Conservation (phyloP, 306 rosid genomes). For the Senna tora region DNA sequence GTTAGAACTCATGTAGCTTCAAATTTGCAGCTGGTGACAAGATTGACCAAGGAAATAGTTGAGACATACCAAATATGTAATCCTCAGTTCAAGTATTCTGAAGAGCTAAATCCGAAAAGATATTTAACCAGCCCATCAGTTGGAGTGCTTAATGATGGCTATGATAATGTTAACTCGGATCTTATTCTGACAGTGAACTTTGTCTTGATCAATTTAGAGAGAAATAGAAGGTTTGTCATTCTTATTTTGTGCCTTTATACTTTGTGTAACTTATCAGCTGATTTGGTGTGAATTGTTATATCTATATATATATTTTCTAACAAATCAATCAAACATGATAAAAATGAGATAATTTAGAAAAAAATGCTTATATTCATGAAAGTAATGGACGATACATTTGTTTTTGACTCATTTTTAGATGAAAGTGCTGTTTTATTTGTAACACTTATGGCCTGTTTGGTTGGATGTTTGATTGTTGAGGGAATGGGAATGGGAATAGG, state of each 20-base stretch:
- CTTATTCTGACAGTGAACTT: slow-evolving; percentile 87
- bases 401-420: neutral
- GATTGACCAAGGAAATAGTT: slow-evolving; percentile 88
- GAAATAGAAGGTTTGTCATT: slow-evolving; percentile 69
- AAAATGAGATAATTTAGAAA: neutral
- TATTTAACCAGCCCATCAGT: slow-evolving; percentile 87
- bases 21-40: slow-evolving; percentile 78
- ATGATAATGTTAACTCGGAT: slow-evolving; percentile 89
- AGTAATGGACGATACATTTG: neutral
- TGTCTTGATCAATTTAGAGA: slow-evolving; percentile 69
- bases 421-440: neutral
- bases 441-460: neutral
- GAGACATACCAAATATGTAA: slow-evolving; percentile 91
- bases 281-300: neutral
- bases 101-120: slow-evolving; percentile 90
- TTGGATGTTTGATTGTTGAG: too few relatives aligned
- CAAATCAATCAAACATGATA: neutral
- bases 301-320: neutral
- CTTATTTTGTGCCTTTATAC: slow-evolving; percentile 30
- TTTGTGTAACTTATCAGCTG: neutral
- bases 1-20: slow-evolving; percentile 46
- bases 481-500: too few relatives aligned
- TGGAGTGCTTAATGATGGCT: slow-evolving; percentile 96
- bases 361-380: neutral
- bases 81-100: slow-evolving; percentile 90